Evolutionary conservation across 352 stramenopile genomes (phyloP), one percentile per base, ranked within the genome.

Genomic region (Phytopythium helicoides): DNA sequence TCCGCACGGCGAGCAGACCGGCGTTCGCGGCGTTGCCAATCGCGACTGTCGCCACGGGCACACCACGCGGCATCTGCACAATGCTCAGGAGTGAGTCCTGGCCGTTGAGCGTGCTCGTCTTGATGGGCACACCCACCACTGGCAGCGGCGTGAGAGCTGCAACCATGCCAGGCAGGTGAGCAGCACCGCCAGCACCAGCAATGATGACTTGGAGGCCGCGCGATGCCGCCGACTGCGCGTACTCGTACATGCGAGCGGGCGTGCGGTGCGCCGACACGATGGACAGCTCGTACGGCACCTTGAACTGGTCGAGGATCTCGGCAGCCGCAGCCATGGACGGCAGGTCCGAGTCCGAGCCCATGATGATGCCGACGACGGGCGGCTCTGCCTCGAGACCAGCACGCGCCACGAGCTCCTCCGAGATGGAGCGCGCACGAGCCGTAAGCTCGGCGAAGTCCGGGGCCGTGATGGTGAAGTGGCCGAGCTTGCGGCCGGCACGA

Each of bases 191-290:
- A 0, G 97, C 97, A 50, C 97, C 97, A 3, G 97, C 97, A 39
- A 98, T 96, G 52, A 97, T 90, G 15, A 98, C 92, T 46, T 94
- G 78, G 22, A 99, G 59, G 14, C 97, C 97, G 23, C 96, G 82
- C n/a, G 55, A 54, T 2, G 68, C 81, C 3, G 96, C 97, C 21
- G 49, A 82, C 70, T 93, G 86, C 25, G 96, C 97, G 76, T 99
- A 99, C 42, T 93, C 72, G 60, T 97, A 95, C 76, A 99, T 96
- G 52, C 97, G 95, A 6, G 89, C 82, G 1, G 97, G 96, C 22
- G 97, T 99, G 54, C 97, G 81, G 71, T 99, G 97, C n/a, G 97
- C 97, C 47, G 92, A 98, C 33, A 99, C 96, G 64, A 99, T 98
- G 47, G 92, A 98, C 18, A 99, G 83, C 68, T 99, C 97, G 68